phyloP scores from a whole-genome alignment of 495 filamentous ascomycete species.

The Neurospora cerealis region DNA sequence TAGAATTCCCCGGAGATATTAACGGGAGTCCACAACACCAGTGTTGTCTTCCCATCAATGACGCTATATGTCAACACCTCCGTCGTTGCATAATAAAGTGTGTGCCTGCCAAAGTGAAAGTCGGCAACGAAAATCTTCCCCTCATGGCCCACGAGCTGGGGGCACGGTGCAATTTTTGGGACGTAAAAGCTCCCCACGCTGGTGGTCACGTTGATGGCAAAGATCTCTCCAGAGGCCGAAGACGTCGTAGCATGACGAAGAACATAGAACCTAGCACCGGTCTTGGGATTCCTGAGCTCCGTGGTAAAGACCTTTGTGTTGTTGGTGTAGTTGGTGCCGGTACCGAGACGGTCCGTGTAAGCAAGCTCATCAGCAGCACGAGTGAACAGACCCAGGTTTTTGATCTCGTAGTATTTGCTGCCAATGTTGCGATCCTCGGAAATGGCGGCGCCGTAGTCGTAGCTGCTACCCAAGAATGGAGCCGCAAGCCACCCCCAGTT shows the following conservation, averaged over 20 bases:
- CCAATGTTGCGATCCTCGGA: slow-evolving; percentile 46
- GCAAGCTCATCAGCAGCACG: slow-evolving; percentile 36
- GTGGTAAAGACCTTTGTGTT: slow-evolving; percentile 36
- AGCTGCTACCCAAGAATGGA: slow-evolving; percentile 30
- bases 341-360: slow-evolving; percentile 33
- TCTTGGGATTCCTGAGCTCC: slow-evolving; percentile 47
- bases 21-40: background rate
- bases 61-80: slow-evolving; percentile 1
- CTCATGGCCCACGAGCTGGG: background rate
- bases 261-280: slow-evolving; percentile 47
- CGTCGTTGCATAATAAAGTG: background rate
- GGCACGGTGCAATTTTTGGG: background rate
- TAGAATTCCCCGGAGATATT: background rate
- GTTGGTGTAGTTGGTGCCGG: slow-evolving; percentile 31
- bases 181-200: background rate
- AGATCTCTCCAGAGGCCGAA: slow-evolving; percentile 34
- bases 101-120: background rate
- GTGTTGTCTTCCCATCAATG: background rate
- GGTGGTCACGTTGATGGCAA: slow-evolving; percentile 23
- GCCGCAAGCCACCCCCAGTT: slow-evolving; percentile 37
- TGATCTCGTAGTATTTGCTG: slow-evolving; percentile 51
- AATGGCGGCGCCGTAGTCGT: slow-evolving; percentile 52
- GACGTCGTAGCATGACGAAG: slow-evolving; percentile 41
- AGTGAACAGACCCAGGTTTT: slow-evolving; percentile 46
- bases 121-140: background rate